Percentiles rank a stretch among this genome's conserved stretches.
phyloP scores from a whole-genome alignment of 495 filamentous ascomycete species.

The Apiosordaria backusii region DNA sequence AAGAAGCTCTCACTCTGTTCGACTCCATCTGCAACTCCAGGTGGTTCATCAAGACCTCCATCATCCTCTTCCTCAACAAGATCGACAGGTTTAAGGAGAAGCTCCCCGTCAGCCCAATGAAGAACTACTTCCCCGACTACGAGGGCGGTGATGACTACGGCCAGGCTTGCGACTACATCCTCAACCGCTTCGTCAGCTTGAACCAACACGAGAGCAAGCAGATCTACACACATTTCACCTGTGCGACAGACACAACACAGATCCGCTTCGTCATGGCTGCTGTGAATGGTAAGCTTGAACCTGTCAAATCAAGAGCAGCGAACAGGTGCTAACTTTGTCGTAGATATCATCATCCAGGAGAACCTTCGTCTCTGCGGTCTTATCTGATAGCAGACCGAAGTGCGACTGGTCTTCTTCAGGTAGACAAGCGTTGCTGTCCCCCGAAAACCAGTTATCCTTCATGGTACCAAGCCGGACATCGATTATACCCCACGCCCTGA shows the following conservation, averaged over 20 bases:
- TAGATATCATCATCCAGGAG: conserved; percentile 99
- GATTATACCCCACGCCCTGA: conserved; percentile 6
- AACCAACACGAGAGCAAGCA: conserved; percentile 99
- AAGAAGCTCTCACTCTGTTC: conserved; percentile 95
- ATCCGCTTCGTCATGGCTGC: conserved; percentile 99
- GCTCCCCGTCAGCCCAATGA: conserved; percentile 97
- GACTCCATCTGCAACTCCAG: conserved; percentile 99
- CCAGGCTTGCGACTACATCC: conserved; percentile 92
- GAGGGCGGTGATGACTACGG: conserved; percentile 91
- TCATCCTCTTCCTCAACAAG: conserved; percentile 99
- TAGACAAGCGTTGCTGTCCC: not conserved
- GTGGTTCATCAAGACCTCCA: conserved; percentile 99
- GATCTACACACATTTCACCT: conserved; percentile 99
- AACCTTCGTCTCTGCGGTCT: conserved; percentile 97
- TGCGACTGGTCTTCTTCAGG: not conserved
- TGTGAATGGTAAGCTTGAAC: conserved; percentile 77
- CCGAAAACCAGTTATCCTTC: not conserved
- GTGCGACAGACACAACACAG: conserved; percentile 95
- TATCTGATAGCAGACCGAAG: conserved; percentile 58
- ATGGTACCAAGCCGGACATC: conserved; percentile 1
- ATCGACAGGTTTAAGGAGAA: conserved; percentile 99
- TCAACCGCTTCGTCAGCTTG: conserved; percentile 93
- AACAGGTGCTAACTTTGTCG: conserved; percentile 28
- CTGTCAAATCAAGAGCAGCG: not conserved
- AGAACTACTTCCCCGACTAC: conserved; percentile 99